Percentiles rank a stretch among this genome's conserved stretches.
phyloP scores from a whole-genome alignment of 257 asterid species.

The Oldenlandia corymbosa region DNA sequence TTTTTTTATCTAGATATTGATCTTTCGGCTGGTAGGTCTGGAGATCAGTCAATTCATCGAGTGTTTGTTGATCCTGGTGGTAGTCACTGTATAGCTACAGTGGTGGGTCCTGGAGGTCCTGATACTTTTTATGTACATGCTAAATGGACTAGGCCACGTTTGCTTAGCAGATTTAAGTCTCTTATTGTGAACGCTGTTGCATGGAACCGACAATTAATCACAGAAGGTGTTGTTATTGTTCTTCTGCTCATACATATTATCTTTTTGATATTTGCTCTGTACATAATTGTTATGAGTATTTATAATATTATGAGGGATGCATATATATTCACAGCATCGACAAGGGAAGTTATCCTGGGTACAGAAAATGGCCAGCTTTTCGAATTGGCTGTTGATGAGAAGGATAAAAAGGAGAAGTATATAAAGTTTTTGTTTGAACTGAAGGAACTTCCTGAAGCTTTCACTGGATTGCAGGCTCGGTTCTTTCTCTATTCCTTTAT shows the following conservation, averaged over 20 bases:
- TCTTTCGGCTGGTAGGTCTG: constrained; percentile 83
- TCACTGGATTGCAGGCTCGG: constrained; percentile 85
- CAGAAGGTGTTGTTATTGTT: constrained; percentile 51
- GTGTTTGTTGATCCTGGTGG: constrained; percentile 97
- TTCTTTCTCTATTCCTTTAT: constrained; percentile 1
- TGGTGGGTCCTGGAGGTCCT: constrained; percentile 83
- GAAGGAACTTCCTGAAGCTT: constrained; percentile 84
- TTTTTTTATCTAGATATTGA: constrained; percentile 60
- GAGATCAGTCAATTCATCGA: constrained; percentile 85
- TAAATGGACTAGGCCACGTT: constrained; percentile 90
- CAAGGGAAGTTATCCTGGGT: constrained; percentile 89
- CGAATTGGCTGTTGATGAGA: constrained; percentile 89
- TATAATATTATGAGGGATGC: background rate
- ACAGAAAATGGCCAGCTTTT: constrained; percentile 85
- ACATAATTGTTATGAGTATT: no score
- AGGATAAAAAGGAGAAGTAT: constrained; percentile 94
- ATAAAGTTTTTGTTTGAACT: constrained; percentile 76
- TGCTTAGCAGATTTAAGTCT: constrained; percentile 72
- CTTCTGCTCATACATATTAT: background rate
- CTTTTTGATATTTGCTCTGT: background rate
- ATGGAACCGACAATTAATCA: constrained; percentile 87
- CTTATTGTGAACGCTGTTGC: constrained; percentile 76
- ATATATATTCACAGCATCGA: constrained; percentile 55
- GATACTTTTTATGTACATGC: constrained; percentile 90
- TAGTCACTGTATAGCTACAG: constrained; percentile 86